Conservation (phyloP, 345 rosid species). For the Aurinia saxatilis region DNA sequence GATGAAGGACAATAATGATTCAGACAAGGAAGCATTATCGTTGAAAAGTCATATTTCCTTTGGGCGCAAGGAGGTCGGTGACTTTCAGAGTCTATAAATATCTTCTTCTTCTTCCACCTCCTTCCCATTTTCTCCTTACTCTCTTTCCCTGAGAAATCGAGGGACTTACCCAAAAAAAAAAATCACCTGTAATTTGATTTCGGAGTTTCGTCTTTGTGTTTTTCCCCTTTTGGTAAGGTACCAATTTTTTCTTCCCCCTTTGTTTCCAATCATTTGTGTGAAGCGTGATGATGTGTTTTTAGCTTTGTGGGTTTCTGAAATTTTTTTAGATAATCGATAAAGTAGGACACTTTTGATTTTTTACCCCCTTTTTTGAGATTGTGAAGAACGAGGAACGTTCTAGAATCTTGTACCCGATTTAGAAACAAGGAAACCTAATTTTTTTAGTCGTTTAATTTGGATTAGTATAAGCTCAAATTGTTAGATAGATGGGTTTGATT, state of each 20-base stretch:
- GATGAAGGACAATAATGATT: neutral
- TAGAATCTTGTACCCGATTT: neutral
- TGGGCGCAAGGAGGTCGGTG: conserved; percentile 19
- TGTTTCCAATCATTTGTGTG: neutral
- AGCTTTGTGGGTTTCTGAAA: neutral
- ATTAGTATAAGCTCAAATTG: neutral
- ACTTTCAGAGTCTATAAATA: conserved; percentile 4
- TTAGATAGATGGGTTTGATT: neutral
- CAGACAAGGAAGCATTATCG: neutral
- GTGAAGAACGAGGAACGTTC: neutral
- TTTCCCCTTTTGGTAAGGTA: conserved; percentile 11
- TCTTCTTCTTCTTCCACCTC: neutral
- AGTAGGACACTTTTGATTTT: conserved; percentile 3
- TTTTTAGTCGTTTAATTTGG: neutral
- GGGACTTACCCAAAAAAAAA: neutral
- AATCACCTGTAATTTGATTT: conserved; percentile 8
- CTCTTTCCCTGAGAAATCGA: conserved; percentile 10
- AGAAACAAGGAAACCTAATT: neutral
- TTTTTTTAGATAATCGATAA: neutral
- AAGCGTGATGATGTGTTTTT: neutral
- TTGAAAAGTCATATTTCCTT: conserved; percentile 18
- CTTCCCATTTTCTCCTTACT: neutral
- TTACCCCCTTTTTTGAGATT: neutral
- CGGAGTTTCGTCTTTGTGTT: neutral
- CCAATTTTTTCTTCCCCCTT: neutral